Percentiles rank a stretch among this genome's conserved stretches.
Conservation (phyloP, 2,329 filamentous ascomycete genomes). For the Meredithiella fracta region DNA sequence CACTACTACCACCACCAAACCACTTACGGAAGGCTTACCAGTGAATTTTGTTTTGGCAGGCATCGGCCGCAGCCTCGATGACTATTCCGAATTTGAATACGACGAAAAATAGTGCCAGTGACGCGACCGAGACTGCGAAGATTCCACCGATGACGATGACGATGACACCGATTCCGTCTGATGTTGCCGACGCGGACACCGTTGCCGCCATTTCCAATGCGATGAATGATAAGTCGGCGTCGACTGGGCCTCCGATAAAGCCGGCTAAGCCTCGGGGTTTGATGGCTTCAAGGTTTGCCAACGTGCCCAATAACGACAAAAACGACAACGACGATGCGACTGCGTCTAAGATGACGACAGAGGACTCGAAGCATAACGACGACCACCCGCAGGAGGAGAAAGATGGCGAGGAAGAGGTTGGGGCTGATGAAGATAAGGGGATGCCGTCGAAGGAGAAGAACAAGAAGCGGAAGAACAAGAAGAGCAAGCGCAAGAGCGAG, state of each 20-base stretch:
- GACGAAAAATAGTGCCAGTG: background rate
- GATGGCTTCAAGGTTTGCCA: constrained; percentile 37
- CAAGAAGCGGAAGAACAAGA: constrained; percentile 12
- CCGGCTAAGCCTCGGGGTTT: constrained; percentile 31
- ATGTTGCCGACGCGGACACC: background rate
- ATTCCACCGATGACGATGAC: background rate
- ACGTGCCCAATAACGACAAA: constrained; percentile 21
- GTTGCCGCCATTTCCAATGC: too few species aligned
- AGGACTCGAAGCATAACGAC: background rate
- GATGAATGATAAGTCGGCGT: constrained; percentile 27
- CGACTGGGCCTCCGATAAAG: constrained; percentile 2
- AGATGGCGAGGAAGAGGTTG: background rate
- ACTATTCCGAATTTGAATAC: constrained; percentile 3
- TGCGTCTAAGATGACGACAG: background rate
- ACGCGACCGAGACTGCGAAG: constrained; percentile 4
- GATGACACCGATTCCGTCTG: too few species aligned
- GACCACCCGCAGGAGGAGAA: background rate
- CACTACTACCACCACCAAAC: constrained; percentile 12
- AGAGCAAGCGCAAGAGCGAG: constrained; percentile 13
- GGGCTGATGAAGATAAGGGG: constrained; percentile 1
- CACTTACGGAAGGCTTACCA: constrained; percentile 14
- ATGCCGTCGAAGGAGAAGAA: constrained; percentile 11
- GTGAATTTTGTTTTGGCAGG: constrained; percentile 15
- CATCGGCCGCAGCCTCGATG: constrained; percentile 11
- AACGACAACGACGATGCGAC: too few species aligned